Base-by-base conservation (phyloP, 2,329 filamentous ascomycete species). In the Epichloe festucae region DNA sequence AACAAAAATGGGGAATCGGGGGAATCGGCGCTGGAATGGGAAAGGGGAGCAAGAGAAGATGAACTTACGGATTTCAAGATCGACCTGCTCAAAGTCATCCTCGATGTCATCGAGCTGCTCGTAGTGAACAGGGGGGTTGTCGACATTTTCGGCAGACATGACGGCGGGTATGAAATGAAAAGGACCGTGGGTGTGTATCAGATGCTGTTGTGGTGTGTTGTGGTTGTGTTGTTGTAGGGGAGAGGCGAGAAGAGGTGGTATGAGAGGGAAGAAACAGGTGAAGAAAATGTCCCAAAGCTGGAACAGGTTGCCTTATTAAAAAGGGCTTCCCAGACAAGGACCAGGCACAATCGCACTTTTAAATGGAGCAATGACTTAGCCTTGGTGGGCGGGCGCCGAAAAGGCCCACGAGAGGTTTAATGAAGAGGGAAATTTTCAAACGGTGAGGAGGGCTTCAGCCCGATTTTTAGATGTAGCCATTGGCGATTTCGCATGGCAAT, bases 51-150 rank as follows among this genome's bases (percentile, higher is more conserved):
- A 4, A n/a, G 4, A 31, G 23, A 19, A 10, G 11, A 43, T 15
- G 35, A 50, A 78, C 84, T 66, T 75, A 95, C 89, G 77, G 62
- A 93, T 84, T 66, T 95, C 84, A 38, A 84, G 76, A 70, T 96
- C 89, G 38, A 82, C 82, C 61, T 90, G 81, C 54, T 90, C 83
- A 62, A 95, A 95, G 57, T 94, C 85, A 59, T 82, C 77, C 73
- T 95, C 88, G 57, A 96, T 75, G 52, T 84, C 78, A 53, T 81
- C 78, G 57, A 97, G 81, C 66, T 91, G 80, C 68, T 89, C 85
- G 68, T 88, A 90, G 53, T 76, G 78, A 55, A 84, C 70, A 53
- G 68, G 58, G 53, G 53, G 68, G 58, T 70, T 71, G 27, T 69
- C 64, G 54, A 65, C 55, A 54, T 65, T 58, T 46, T 65, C 63